Base-by-base conservation (phyloP, 441 rosid species). In the Eutrema salsugineum region DNA sequence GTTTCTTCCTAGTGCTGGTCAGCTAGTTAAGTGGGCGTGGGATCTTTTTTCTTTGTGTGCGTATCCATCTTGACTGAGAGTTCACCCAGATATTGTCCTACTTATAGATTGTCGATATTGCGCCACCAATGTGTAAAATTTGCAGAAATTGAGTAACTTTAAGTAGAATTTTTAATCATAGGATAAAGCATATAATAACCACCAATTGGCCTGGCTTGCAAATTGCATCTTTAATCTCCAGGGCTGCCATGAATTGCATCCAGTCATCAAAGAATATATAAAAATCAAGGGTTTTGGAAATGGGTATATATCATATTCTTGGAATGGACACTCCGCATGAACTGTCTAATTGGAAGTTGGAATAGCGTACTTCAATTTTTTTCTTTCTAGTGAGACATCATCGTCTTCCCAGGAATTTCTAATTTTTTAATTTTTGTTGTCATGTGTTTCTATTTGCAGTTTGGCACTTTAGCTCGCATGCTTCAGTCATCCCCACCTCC, bases 401-500 rank as follows among this genome's bases (percentile, higher is more conserved):
- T 14, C 22, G 3, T 20, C 17, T 2, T 20, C 40, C 19, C 17
- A 38, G 47, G 15, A 33, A 69, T 39, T 54, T 1, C 7, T 55
- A 12, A 43, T n/a, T 69, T 22, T 47, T 48, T 63, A 6, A 15
- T 32, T 47, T 36, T 48, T 20, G 53, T 33, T 56, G 71, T 73
- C 32, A 35, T 79, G 46, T 51, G 42, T 10, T 51, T 83, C 63
- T 42, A 14, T 62, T 59, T 85, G 81, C 81, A 94, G 99, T 94
- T 83, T 82, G 98, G 96, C 51, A 85, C 98, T 10, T 73, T 94
- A 79, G 97, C 99, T 76, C 98, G 99, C 63, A 88, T 86, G 92
- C 99, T 94, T 62, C 99, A 94, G 87, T 91, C 97, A 71, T 86
- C 94, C 81, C 98, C 99, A 77, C 98, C 99, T 77, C 99, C 99